These are phyloP conservation scores for Pyropia haitanensis DNA, from an alignment of 23 red algal genomes.

Conservation along the genomic window DNA sequence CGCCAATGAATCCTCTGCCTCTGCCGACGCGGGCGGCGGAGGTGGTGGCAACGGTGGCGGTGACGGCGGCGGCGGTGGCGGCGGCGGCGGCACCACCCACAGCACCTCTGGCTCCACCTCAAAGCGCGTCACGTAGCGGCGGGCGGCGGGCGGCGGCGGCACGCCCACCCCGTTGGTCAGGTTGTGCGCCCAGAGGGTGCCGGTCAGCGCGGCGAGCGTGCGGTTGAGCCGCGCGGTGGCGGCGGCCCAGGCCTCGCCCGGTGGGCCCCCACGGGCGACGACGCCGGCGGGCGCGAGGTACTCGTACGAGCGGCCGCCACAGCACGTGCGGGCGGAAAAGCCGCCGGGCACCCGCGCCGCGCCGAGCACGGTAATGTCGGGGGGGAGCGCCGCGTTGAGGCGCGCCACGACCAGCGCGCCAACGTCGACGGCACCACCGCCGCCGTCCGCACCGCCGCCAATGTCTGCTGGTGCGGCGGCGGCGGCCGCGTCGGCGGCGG, in stretches of 20 bases:
- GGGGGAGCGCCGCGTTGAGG: slow-evolving; percentile 38
- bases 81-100: too few relatives aligned
- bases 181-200: slow-evolving; percentile 34
- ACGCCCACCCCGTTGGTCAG: slow-evolving; percentile 2
- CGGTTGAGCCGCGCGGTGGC: slow-evolving; percentile 38
- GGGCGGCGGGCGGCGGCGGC: slow-evolving; percentile 16
- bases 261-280: slow-evolving; percentile 4
- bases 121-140: slow-evolving; percentile 24
- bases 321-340: slow-evolving; percentile 54
- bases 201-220: slow-evolving; percentile 52
- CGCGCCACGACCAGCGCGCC: slow-evolving; percentile 1
- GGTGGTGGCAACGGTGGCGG: too few relatives aligned
- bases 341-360: slow-evolving; percentile 19
- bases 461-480: too few relatives aligned
- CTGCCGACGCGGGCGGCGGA: too few relatives aligned
- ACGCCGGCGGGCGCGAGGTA: slow-evolving; percentile 59
- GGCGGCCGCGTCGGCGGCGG: slow-evolving; percentile 1
- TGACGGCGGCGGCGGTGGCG: too few relatives aligned
- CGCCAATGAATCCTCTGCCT: too few relatives aligned
- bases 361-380: slow-evolving; percentile 38
- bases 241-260: slow-evolving; percentile 11
- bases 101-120: too few relatives aligned
- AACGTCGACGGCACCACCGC: background rate
- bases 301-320: slow-evolving; percentile 62
- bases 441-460: background rate